Percentiles rank a stretch among this genome's conserved stretches.
Conservation (phyloP, 2,329 filamentous ascomycete species). For the Talaromyces sp. region DNA sequence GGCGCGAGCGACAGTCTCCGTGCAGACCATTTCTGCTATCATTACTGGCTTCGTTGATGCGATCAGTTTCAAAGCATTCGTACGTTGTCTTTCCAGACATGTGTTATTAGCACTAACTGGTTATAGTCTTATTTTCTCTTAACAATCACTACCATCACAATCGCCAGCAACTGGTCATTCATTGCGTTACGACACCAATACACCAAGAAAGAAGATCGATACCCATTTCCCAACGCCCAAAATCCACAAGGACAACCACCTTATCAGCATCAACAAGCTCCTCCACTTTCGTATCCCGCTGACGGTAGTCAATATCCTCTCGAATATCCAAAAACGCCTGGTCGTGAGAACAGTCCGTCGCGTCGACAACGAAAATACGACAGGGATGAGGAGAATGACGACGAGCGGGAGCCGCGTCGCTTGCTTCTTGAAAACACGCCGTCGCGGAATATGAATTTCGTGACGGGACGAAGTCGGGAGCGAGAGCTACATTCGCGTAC, state of each 20-base stretch:
- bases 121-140: slow-evolving; percentile 37
- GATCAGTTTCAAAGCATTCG: slow-evolving; percentile 80
- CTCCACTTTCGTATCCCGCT: slow-evolving; percentile 27
- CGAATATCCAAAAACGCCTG: slow-evolving; percentile 24
- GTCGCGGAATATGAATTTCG: slow-evolving; percentile 29
- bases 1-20: slow-evolving; percentile 74
- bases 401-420: slow-evolving; percentile 24
- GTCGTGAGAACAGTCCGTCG: slow-evolving; percentile 9
- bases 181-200: slow-evolving; percentile 46
- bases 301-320: slow-evolving; percentile 20
- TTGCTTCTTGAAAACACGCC: slow-evolving; percentile 29
- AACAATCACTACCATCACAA: slow-evolving; percentile 48
- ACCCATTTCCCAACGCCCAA: slow-evolving; percentile 23
- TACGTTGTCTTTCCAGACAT: slow-evolving; percentile 33
- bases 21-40: slow-evolving; percentile 84
- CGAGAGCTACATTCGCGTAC: slow-evolving; percentile 33
- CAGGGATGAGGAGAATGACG: slow-evolving; percentile 25
- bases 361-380: slow-evolving; percentile 21
- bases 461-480: slow-evolving; percentile 31
- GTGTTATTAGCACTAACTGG: slow-evolving; percentile 20
- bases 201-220: slow-evolving; percentile 27
- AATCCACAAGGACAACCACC: slow-evolving; percentile 24
- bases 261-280: slow-evolving; percentile 22
- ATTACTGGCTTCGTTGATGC: slow-evolving; percentile 91
- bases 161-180: slow-evolving; percentile 59